Percentiles rank a stretch among this genome's conserved stretches.
These are phyloP conservation scores for Heimioporus sp. DNA, from an alignment of 768 basidiomycete species.

Conservation along the genomic window DNA sequence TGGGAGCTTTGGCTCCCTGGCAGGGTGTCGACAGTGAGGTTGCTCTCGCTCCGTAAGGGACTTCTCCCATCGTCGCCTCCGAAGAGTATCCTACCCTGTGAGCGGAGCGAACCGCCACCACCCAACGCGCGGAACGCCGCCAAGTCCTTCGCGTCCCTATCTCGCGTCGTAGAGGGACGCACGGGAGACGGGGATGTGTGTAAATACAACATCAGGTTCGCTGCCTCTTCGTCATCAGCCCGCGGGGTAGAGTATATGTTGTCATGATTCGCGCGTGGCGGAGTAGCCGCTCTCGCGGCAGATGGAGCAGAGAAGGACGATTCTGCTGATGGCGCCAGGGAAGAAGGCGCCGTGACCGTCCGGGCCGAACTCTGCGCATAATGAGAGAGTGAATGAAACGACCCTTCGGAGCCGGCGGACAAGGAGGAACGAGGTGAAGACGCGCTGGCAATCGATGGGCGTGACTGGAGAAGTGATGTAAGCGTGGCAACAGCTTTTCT, in stretches of 20 bases:
- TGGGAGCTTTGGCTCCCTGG: conserved; percentile 28
- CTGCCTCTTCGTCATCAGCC: conserved; percentile 74
- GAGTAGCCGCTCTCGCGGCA: conserved; percentile 30
- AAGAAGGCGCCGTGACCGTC: conserved; percentile 41
- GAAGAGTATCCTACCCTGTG: conserved; percentile 72
- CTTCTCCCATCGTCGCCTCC: conserved; percentile 32
- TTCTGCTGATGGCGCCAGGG: conserved; percentile 39
- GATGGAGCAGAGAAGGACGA: conserved; percentile 33
- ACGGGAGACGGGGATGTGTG: conserved; percentile 84
- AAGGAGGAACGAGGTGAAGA: conserved; percentile 73
- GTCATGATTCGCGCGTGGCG: conserved; percentile 32
- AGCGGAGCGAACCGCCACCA: conserved; percentile 44
- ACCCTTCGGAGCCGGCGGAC: conserved; percentile 67
- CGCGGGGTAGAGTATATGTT: conserved; percentile 46
- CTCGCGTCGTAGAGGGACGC: conserved; percentile 50
- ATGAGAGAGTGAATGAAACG: conserved; percentile 58
- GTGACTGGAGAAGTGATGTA: conserved; percentile 66
- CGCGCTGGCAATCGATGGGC: conserved; percentile 58
- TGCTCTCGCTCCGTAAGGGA: conserved; percentile 28
- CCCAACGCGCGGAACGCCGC: conserved; percentile 58
- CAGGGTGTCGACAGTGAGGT: conserved; percentile 21
- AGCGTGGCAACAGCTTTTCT: conserved; percentile 83
- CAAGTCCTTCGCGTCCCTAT: conserved; percentile 47
- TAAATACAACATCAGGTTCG: conserved; percentile 82
- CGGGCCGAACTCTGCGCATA: conserved; percentile 68